Evolutionary conservation across 495 filamentous ascomycete genomes (phyloP).

Genomic region (Parathielavia hyrcaniae): DNA sequence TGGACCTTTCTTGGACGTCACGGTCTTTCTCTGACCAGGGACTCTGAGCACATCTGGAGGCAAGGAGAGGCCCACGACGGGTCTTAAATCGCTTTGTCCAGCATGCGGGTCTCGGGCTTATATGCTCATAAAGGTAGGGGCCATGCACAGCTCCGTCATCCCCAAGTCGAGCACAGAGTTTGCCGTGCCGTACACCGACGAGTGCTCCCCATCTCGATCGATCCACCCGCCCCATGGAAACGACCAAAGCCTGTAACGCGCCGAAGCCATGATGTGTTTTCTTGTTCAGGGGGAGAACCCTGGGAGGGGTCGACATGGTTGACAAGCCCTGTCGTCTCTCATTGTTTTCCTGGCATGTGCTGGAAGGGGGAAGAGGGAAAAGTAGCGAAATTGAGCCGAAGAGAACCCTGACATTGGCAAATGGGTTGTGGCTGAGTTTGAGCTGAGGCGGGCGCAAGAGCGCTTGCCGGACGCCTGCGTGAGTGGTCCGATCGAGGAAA

Average conservation of each 20-base stretch:
- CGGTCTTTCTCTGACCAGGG: too few relatives aligned
- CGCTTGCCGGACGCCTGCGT: slow-evolving; percentile 24
- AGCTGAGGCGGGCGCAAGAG: slow-evolving; percentile 18
- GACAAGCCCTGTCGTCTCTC: background rate
- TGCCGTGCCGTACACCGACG: background rate
- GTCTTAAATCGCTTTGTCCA: too few relatives aligned
- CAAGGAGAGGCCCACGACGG: background rate
- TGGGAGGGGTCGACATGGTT: background rate
- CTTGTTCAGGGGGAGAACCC: background rate
- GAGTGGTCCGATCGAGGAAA: background rate
- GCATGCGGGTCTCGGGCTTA: too few relatives aligned
- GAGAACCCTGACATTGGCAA: slow-evolving; percentile 17
- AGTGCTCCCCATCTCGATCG: background rate
- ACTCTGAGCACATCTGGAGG: too few relatives aligned
- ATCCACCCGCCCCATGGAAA: background rate
- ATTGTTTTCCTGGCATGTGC: background rate
- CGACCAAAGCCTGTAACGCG: background rate
- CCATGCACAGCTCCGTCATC: too few relatives aligned
- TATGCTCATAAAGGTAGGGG: background rate
- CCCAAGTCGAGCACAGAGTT: too few relatives aligned
- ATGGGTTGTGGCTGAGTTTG: slow-evolving; percentile 20
- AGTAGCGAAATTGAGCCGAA: slow-evolving; percentile 45
- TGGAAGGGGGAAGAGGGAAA: slow-evolving; percentile 14
- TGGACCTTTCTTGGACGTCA: too few relatives aligned
- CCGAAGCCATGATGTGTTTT: background rate